These are phyloP conservation scores for Ganoderma meredithae DNA, from an alignment of 1,284 basidiomycete genomes.

Conservation along the genomic window DNA sequence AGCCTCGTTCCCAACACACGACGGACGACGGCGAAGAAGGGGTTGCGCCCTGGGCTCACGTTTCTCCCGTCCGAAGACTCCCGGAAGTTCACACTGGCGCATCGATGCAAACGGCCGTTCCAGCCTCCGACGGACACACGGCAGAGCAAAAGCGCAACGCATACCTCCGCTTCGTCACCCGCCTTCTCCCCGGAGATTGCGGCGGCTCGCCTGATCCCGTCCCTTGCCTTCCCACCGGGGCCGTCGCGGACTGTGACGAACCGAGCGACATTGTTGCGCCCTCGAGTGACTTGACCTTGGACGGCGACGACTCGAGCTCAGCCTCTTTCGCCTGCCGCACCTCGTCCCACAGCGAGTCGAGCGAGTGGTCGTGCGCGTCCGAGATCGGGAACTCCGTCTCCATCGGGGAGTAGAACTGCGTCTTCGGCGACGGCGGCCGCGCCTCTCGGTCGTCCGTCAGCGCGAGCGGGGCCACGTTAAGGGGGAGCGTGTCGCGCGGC, in stretches of 20 bases:
- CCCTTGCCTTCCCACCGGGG: conserved; percentile 36
- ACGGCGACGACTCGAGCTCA: conserved; percentile 66
- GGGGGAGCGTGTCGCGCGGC: conserved; percentile 23
- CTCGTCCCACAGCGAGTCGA: conserved; percentile 68
- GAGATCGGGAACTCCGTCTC: conserved; percentile 24
- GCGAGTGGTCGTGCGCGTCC: conserved; percentile 41
- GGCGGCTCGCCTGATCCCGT: neutral
- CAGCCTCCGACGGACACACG: conserved; percentile 3
- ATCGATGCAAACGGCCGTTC: conserved; percentile 17
- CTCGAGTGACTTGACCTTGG: conserved; percentile 73
- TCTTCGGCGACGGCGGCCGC: conserved; percentile 32
- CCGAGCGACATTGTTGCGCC: conserved; percentile 14
- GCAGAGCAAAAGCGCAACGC: conserved; percentile 33
- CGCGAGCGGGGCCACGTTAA: conserved; percentile 14
- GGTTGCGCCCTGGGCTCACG: conserved; percentile 46
- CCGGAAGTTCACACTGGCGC: conserved; percentile 63
- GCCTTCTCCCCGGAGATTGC: conserved; percentile 34
- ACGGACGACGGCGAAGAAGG: conserved; percentile 29
- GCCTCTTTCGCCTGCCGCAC: conserved; percentile 67
- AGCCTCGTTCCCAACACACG: neutral
- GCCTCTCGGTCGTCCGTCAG: conserved; percentile 20
- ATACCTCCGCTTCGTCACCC: conserved; percentile 35
- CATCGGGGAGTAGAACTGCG: conserved; percentile 34
- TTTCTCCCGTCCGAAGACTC: conserved; percentile 71
- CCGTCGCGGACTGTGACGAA: conserved; percentile 4